Evolutionary conservation across 2,329 filamentous ascomycete species (phyloP), one percentile per base, ranked within the genome.

Genomic region (Paracamarosporium sp.): DNA sequence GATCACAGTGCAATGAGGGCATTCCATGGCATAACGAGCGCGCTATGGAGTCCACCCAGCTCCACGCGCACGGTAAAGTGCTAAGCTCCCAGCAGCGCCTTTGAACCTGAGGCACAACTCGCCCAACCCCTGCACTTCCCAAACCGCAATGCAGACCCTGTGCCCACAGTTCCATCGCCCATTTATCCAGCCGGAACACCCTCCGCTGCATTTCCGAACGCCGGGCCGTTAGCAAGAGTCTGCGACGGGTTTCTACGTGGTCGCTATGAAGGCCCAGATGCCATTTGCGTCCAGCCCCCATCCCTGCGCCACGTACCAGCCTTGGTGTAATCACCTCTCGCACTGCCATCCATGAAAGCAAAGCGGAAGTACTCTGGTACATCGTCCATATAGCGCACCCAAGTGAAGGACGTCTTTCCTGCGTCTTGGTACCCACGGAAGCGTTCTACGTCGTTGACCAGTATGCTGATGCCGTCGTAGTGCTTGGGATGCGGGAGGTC

Each of bases 401-500:
- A 92, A 0, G 83, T 82, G 62, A 90, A 90, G 11, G 68, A 72
- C 2, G 72, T 65, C 36, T 81, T 80, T 50, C 79, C 82, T 44
- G 83, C 84, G 60, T 90, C 89, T 20, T 80, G 70, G 74, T 89
- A 94, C 5, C 85, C 85, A n/a, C 89, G 81, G 73, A 89, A 93
- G 20, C 91, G 81, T 76, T 96, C 92, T 0, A 96, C 92, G 65
- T 96, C 92, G 69, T 96, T 95, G 62, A 96, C 90, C 0, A 96
- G 80, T 15, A 95, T 84, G 70, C 89, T 92, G 57, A 96, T 84
- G 12, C 91, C 92, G 66, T 94, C 90, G 64, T 88, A 92, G 8
- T 69, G 57, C 22, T 82, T 78, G 8, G 81, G 77, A 13, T 82
- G 80, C 11, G 76, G 76, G 30, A 70, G 68, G 55, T 63, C 79